Evolutionary conservation across 108 stramenopile species (phyloP).

Genomic region (Heterococcus sp.): DNA sequence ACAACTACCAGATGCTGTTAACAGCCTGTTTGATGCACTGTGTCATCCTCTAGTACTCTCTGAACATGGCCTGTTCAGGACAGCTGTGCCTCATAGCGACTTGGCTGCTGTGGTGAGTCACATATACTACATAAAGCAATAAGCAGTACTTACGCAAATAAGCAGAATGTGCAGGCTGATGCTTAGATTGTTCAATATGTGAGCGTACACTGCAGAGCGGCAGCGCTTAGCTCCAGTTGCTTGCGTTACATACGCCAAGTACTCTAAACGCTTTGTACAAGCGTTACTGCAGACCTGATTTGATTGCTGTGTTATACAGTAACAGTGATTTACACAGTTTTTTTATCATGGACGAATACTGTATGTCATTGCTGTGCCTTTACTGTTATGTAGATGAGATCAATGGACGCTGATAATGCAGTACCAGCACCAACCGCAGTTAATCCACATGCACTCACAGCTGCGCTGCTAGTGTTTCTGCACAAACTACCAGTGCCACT

Average conservation of each 20-base stretch:
- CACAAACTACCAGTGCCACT: constrained; percentile 32
- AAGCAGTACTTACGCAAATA: not conserved
- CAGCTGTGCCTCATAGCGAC: not conserved
- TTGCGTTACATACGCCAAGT: too few species aligned
- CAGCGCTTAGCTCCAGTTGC: too few species aligned
- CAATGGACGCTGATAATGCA: not conserved
- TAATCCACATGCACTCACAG: constrained; percentile 4
- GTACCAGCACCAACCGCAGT: not conserved
- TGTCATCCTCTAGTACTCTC: not conserved
- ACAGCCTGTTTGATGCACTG: constrained; percentile 8
- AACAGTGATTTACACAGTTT: constrained; percentile 1
- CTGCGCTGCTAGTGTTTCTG: constrained; percentile 28
- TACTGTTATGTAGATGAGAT: too few species aligned
- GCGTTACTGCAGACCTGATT: not conserved
- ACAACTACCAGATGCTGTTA: constrained; percentile 17
- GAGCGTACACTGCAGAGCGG: constrained; percentile 10
- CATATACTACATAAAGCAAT: not conserved
- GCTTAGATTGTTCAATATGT: not conserved
- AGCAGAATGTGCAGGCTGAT: constrained; percentile 1
- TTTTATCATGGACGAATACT: not conserved
- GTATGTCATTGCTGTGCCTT: not conserved
- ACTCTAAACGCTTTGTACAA: not conserved
- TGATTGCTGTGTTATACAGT: not conserved
- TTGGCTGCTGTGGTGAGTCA: not conserved
- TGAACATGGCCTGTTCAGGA: not conserved